Conservation (phyloP, 2,329 filamentous ascomycete genomes). For the Cryphonectria parasitica region DNA sequence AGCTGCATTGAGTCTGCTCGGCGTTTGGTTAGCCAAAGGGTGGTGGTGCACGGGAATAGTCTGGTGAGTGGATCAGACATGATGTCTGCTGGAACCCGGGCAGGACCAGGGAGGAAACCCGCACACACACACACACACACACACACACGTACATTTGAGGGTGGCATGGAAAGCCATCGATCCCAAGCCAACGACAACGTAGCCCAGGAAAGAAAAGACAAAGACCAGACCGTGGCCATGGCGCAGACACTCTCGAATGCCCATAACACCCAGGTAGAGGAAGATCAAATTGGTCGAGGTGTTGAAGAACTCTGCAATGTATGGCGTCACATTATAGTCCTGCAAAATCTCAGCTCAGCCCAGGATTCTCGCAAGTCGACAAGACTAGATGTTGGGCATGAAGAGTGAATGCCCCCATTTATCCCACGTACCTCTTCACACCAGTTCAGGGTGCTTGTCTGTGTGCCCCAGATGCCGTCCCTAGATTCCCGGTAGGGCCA, state of each 20-base stretch:
- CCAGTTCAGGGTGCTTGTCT: slow-evolving; percentile 45
- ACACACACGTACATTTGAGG: slow-evolving; percentile 59
- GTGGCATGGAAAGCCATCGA: slow-evolving; percentile 62
- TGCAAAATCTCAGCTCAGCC: slow-evolving; percentile 11
- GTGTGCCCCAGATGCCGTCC: slow-evolving; percentile 43
- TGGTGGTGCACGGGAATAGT: neutral
- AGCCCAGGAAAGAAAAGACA: slow-evolving; percentile 62
- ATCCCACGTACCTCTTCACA: slow-evolving; percentile 41
- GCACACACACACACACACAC: slow-evolving; percentile 55
- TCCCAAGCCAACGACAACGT: slow-evolving; percentile 57
- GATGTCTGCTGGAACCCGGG: neutral
- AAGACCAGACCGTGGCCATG: slow-evolving; percentile 79
- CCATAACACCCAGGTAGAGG: slow-evolving; percentile 75
- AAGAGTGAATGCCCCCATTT: neutral
- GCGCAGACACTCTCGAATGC: slow-evolving; percentile 72
- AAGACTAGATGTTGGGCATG: neutral
- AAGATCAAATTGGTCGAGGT: slow-evolving; percentile 84
- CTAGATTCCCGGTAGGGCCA: slow-evolving; percentile 43
- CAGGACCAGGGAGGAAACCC: neutral
- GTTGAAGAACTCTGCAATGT: slow-evolving; percentile 49
- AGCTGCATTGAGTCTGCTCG: slow-evolving; percentile 60
- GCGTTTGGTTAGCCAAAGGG: neutral
- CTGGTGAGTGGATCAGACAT: slow-evolving; percentile 19
- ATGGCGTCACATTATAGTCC: slow-evolving; percentile 41
- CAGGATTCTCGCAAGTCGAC: too few relatives aligned